A percentile compares a stretch with the other conserved stretches of the same genome.
Conservation (phyloP, 1,139 yeast genomes). For the Wickerhamomyces sp. region DNA sequence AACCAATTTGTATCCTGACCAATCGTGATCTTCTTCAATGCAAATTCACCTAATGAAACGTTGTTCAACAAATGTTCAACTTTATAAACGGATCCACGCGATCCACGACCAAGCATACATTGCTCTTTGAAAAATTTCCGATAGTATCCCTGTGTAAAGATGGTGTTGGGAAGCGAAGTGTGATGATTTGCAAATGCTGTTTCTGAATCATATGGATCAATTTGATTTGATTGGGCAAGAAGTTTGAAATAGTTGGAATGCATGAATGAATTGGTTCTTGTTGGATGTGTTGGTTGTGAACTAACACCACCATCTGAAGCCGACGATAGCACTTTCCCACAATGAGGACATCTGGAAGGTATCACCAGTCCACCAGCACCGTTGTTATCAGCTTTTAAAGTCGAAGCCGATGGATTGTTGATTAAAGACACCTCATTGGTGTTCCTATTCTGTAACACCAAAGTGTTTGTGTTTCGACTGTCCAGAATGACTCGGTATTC, state of each 20-base stretch:
- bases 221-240: constrained; percentile 24
- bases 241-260: constrained; percentile 38
- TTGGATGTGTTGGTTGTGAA: not conserved
- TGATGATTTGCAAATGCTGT: not conserved
- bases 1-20: constrained; percentile 70
- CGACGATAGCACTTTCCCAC: constrained; percentile 28
- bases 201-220: not conserved
- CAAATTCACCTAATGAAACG: constrained; percentile 70
- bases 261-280: constrained; percentile 26
- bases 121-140: constrained; percentile 56
- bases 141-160: constrained; percentile 73
- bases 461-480: constrained; percentile 36
- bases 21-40: constrained; percentile 77
- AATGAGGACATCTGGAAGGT: constrained; percentile 36
- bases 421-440: constrained; percentile 37
- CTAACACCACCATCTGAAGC: not conserved
- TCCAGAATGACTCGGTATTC: constrained; percentile 18
- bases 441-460: constrained; percentile 40
- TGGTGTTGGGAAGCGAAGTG: constrained; percentile 10
- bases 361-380: not conserved
- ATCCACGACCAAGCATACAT: constrained; percentile 65
- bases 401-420: no score
- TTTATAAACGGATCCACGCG: constrained; percentile 77
- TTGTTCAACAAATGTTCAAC: constrained; percentile 77
- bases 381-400: no score